Base-by-base conservation (phyloP, 2,329 filamentous ascomycete species). In the Myrmaecium sp. region DNA sequence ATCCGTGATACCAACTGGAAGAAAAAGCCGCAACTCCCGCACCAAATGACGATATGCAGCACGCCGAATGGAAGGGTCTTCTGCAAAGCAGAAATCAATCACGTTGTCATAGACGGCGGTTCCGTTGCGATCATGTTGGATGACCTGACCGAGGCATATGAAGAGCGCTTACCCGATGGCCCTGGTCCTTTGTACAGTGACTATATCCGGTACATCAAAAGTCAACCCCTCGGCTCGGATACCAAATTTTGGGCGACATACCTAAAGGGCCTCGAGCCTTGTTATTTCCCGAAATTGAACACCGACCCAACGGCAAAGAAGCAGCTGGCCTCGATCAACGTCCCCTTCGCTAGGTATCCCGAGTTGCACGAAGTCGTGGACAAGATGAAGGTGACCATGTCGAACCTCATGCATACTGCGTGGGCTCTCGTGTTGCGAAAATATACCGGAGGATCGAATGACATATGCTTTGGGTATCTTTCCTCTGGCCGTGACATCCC, bases 341-440 rank as follows among this genome's bases (percentile, higher is more conserved):
- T 50, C 36, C 35, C 40, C 5, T 50, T 49, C 30, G 31, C 35
- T 15, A 39, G 38, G 5, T 49, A 39, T 25, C 26, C 33, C 3
- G 45, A 47, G n/a, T 30, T 50, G 6, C 45, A 47, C 17, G 19
- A 18, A 6, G 36, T 49, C 27, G 40, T n/a, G n/a, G n/a, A n/a
- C n/a, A n/a, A n/a, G n/a, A n/a, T n/a, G n/a, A n/a, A n/a, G n/a
- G 44, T 64, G 11, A 66, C 62, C 0, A 29, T 64, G 2, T 54
- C 62, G 3, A 64, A 62, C 30, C 51, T 54, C 0, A 46, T 57
- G 30, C 50, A 53, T 21, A 42, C 47, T 2, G 52, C 53, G 5
- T 51, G 47, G 47, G 38, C 44, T 6, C 14, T 51, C 5, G 35
- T 50, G 3, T 30, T 51, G 14, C 40, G 42, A 12, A 30, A 33